phyloP scores from a whole-genome alignment of 139 green algal genomes.

The Chlorella sorokiniana region DNA sequence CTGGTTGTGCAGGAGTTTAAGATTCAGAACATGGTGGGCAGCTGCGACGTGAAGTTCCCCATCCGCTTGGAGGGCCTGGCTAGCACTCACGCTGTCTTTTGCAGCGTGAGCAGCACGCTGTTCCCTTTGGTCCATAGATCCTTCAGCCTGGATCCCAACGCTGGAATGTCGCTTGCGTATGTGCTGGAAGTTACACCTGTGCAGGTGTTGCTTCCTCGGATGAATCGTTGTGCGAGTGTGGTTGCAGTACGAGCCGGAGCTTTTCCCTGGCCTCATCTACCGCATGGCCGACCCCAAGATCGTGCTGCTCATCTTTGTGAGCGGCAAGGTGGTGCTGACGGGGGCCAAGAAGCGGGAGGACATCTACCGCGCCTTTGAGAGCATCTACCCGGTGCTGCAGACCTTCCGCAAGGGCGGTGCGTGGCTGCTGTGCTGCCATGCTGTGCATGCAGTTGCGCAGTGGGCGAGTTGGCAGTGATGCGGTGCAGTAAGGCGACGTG shows the following conservation, averaged over 20 bases:
- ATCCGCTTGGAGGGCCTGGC: constrained; percentile 95
- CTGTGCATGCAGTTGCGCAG: neutral
- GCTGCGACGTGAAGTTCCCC: constrained; percentile 97
- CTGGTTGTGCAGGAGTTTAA: constrained; percentile 28
- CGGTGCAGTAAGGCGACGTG: neutral
- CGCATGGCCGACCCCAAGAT: constrained; percentile 98
- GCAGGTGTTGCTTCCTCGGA: no score
- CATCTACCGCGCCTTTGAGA: constrained; percentile 98
- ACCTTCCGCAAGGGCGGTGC: constrained; percentile 86
- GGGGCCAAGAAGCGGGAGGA: constrained; percentile 92
- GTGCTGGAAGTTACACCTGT: no score
- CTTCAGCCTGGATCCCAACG: no score
- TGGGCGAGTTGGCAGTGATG: neutral
- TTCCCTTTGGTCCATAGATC: no score
- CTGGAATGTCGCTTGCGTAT: no score
- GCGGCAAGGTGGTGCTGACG: constrained; percentile 93
- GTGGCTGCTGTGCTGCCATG: neutral
- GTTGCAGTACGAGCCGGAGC: constrained; percentile 97
- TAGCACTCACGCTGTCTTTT: constrained; percentile 87
- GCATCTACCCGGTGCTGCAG: constrained; percentile 96
- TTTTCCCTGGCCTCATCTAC: constrained; percentile 99
- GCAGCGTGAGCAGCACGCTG: constrained; percentile 58
- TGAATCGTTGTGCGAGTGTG: no score
- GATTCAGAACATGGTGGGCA: constrained; percentile 97
- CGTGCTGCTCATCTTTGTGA: constrained; percentile 99